Conservation (phyloP, 1,284 basidiomycete species). For the Cryptococcus depauperatus region DNA sequence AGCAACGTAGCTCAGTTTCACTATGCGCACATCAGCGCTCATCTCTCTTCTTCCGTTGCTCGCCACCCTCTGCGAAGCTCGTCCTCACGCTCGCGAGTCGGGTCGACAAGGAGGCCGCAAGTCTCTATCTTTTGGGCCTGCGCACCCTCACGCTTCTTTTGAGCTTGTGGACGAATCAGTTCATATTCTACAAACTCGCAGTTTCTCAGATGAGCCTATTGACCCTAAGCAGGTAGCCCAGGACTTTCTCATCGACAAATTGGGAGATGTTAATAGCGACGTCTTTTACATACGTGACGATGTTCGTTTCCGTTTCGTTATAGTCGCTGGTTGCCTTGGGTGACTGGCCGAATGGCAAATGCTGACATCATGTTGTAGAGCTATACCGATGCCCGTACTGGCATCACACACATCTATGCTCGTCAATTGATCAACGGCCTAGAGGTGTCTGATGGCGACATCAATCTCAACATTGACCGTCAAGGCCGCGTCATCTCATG, state of each 20-base stretch:
- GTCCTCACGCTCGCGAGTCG: constrained; percentile 10
- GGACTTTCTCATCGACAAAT: constrained; percentile 24
- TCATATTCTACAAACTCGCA: constrained; percentile 1
- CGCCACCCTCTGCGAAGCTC: constrained; percentile 25
- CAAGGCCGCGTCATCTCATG: constrained; percentile 69
- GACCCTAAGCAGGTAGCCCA: constrained; percentile 25
- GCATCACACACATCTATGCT: constrained; percentile 76
- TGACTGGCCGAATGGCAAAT: background rate
- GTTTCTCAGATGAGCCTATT: constrained; percentile 8
- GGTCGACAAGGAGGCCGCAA: constrained; percentile 49
- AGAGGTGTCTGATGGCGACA: constrained; percentile 77
- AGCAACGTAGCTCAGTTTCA: constrained; percentile 9
- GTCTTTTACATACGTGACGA: constrained; percentile 43
- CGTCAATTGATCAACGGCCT: constrained; percentile 72
- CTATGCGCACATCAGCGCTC: constrained; percentile 41
- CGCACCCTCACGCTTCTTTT: constrained; percentile 63
- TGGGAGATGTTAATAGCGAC: constrained; percentile 25
- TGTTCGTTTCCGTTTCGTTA: constrained; percentile 30
- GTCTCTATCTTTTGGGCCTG: constrained; percentile 70
- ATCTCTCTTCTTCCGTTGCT: constrained; percentile 41
- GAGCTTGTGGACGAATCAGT: constrained; percentile 48
- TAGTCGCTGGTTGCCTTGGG: background rate
- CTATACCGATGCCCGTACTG: constrained; percentile 73
- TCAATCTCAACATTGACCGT: constrained; percentile 73
- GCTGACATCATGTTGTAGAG: constrained; percentile 51